Base-by-base conservation (phyloP, 1,139 yeast species). In the Candida smagusa region DNA sequence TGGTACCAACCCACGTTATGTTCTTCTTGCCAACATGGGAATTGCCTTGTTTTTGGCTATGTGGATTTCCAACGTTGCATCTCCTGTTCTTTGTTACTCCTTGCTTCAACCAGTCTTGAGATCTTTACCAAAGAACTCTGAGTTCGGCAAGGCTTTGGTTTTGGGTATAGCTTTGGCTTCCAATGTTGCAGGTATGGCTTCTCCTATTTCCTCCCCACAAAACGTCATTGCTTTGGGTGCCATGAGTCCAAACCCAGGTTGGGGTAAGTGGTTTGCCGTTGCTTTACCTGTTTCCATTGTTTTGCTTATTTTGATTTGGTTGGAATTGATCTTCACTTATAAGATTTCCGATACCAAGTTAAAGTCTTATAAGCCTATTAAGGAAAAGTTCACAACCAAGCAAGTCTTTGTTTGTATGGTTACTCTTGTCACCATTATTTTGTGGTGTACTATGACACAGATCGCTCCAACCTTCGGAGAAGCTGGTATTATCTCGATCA, bases 41-140 rank as follows among this genome's bases (percentile, higher is more conserved):
- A 92, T 90, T 35, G 88, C 96, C 0, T 69, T 89, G 33, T 80
- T 90, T 51, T 79, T 86, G 35, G 81, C 95, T 9, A 90, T 92
- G 89, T 90, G 96, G 95, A 92, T 90, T 35, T 84, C 95, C 12
- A 90, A 90, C 56, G 97, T 90, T 31, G 97, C 97, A 1, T 92
- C 97, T 0, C 97, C 97, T 0, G 97, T 90, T 2, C 72, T 90
- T 41, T 85, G 95, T 62, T 88, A 77, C 56, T 87, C 96, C 2
- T 84, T 90, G 48, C 84, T 92, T 41, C 96, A 88, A 58, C 96
- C 97, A 0, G 69, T 90, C 30, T 68, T 90, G 50, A 75, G 95
- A 50, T 84, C 94, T 0, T 63, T 89, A 31, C 95, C 96, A 12
- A 79, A 85, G 33, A 80, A 80, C 5, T 82, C 90, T 8, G 76